phyloP scores from a whole-genome alignment of 2,329 filamentous ascomycete species.

The Epichloe glyceriae region DNA sequence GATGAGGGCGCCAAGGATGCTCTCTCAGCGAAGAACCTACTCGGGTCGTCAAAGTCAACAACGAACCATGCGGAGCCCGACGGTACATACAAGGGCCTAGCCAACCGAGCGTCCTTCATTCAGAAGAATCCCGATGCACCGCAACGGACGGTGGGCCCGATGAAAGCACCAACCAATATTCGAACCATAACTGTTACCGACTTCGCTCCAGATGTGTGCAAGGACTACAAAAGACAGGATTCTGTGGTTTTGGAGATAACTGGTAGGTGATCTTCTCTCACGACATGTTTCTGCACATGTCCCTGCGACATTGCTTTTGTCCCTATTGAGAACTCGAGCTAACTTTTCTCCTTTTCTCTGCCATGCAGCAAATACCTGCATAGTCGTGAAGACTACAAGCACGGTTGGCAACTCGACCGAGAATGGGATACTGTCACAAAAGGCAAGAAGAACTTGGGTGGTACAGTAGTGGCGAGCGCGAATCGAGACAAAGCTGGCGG shows the following conservation, averaged over 20 bases:
- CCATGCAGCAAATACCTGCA: conserved; percentile 53
- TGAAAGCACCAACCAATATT: conserved; percentile 81
- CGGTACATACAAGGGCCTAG: conserved; percentile 65
- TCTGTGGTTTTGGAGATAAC: conserved; percentile 28
- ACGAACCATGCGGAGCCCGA: conserved; percentile 30
- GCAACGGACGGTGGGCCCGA: conserved; percentile 60
- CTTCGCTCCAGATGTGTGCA: conserved; percentile 86
- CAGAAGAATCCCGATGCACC: conserved; percentile 68
- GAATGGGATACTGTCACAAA: conserved; percentile 86
- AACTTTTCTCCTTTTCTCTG: not conserved
- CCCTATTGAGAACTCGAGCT: not conserved
- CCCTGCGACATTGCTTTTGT: not conserved
- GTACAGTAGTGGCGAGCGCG: conserved; percentile 49
- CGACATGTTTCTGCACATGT: not conserved
- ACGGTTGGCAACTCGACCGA: conserved; percentile 88
- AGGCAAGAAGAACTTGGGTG: conserved; percentile 48
- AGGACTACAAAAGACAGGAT: conserved; percentile 78
- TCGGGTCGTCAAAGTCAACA: conserved; percentile 40
- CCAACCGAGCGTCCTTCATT: conserved; percentile 62
- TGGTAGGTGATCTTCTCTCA: conserved; percentile 15
- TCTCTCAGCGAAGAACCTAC: conserved; percentile 37
- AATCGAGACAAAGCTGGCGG: conserved; percentile 28
- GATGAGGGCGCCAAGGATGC: conserved; percentile 51
- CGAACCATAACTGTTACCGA: conserved; percentile 83
- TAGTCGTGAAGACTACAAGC: conserved; percentile 65